Conservation (phyloP, 2,329 filamentous ascomycete genomes). For the Aquanectria penicillioides region DNA sequence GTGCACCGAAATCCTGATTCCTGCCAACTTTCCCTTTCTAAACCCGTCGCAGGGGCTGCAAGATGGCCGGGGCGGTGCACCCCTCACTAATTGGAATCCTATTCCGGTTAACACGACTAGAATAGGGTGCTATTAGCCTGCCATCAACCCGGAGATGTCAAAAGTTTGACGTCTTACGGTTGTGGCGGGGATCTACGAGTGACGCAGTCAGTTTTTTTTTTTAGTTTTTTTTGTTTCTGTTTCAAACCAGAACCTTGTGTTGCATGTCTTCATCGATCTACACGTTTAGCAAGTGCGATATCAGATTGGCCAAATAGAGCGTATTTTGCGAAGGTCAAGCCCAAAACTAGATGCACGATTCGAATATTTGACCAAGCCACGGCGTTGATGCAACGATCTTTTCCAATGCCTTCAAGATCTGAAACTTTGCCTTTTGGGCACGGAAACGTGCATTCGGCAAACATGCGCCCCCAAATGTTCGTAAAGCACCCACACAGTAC, state of each 20-base stretch:
- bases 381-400: conserved; percentile 17
- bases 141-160: conserved; percentile 26
- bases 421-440: conserved; percentile 28
- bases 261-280: too few species aligned
- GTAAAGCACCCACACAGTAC: conserved; percentile 24
- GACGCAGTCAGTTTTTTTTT: conserved; percentile 28
- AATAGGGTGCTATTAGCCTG: conserved; percentile 6
- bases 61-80: conserved; percentile 24
- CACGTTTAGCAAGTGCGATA: conserved; percentile 42
- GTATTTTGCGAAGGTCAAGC: conserved; percentile 35
- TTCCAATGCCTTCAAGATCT: conserved; percentile 16
- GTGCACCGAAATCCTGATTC: conserved; percentile 12
- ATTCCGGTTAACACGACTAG: neutral
- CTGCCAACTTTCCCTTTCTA: conserved; percentile 15
- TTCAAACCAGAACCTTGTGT: too few species aligned
- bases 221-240: too few species aligned
- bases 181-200: conserved; percentile 32
- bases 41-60: conserved; percentile 18
- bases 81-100: conserved; percentile 13
- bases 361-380: conserved; percentile 19
- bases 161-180: conserved; percentile 33
- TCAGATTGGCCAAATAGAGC: conserved; percentile 30
- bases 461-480: conserved; percentile 29
- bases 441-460: conserved; percentile 34
- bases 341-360: conserved; percentile 18